Evolutionary conservation across 768 basidiomycete species (phyloP), one percentile per base, ranked within the genome.

Genomic region (Phylloporus rhodoxanthus): DNA sequence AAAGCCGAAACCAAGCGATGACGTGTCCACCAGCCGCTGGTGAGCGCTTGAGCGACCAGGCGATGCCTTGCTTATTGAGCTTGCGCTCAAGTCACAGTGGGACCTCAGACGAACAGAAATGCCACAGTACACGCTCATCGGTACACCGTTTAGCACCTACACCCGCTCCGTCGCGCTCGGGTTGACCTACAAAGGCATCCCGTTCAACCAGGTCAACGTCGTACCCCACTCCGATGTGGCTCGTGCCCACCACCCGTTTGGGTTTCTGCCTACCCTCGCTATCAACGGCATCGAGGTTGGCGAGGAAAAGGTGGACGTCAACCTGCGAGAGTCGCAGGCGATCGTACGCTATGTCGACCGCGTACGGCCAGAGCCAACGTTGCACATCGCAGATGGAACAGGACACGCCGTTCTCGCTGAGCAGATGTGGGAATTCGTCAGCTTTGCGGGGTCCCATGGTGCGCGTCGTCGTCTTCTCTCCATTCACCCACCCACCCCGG

Each of bases 341-440:
- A 67, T 67, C 39, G 61, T 52, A 19, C 61, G 57, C 2, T 67
- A 63, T 43, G 52, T 67, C 28, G 67, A 67, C 17, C 66, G 57
- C 45, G 44, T 68, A 19, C 50, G 56, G 7, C 66, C 66, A n/a
- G 54, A 63, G 45, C 66, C 66, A 3, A 47, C 53, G 10, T 57
- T 67, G 28, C 45, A 33, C 37, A 55, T 68, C 39, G 46, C 15
- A 0, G 39, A 57, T 1, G 67, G 61, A 0, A 56, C 65, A 0
- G 63, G 53, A 5, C 55, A 54, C 14, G 43, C 57, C 15, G 0
- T 63, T 42, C 49, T 67, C 51, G 30, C 44, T 0, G 66, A 67
- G 45, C 65, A 66, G 30, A 50, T 67, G 68, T 67, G 67, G 68
- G 66, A 67, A 28, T 69, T 67, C 15, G 67, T 59, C 39, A 60